These are phyloP conservation scores for Quercus lobata DNA, from an alignment of 331 rosid genomes.

Conservation along the genomic window DNA sequence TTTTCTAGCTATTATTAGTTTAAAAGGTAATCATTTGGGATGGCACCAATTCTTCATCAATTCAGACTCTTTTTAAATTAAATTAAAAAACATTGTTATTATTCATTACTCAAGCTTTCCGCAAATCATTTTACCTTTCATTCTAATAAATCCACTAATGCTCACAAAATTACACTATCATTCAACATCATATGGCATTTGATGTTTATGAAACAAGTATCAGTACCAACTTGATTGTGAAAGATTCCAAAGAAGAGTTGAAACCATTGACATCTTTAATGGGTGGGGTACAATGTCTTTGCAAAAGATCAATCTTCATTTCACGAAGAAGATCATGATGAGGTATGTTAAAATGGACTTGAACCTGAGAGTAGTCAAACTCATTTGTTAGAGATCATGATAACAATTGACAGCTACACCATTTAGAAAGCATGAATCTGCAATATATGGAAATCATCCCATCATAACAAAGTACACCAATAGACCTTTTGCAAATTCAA, in stretches of 20 bases:
- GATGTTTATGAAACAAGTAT: slow-evolving; percentile 3
- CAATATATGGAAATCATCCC: neutral
- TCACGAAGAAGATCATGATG: slow-evolving; percentile 33
- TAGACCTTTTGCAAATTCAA: neutral
- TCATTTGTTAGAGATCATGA: slow-evolving; percentile 13
- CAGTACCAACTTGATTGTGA: slow-evolving; percentile 41
- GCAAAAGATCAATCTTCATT: slow-evolving; percentile 35
- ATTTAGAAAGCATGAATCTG: neutral
- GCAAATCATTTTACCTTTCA: neutral
- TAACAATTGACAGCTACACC: slow-evolving; percentile 1
- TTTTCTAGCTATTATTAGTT: neutral
- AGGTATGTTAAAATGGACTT: neutral
- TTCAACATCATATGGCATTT: neutral
- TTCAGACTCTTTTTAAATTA: neutral
- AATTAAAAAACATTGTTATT: neutral
- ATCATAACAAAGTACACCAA: neutral
- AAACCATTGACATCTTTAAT: slow-evolving; percentile 16
- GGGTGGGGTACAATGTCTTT: slow-evolving; percentile 18
- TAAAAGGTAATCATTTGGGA: neutral
- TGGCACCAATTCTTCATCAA: neutral
- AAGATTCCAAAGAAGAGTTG: slow-evolving; percentile 26
- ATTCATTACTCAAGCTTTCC: neutral
- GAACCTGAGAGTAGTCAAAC: slow-evolving; percentile 49
- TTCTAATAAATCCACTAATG: neutral
- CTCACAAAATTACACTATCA: neutral